phyloP scores from a whole-genome alignment of 495 filamentous ascomycete species.

The Podospora appendiculata region DNA sequence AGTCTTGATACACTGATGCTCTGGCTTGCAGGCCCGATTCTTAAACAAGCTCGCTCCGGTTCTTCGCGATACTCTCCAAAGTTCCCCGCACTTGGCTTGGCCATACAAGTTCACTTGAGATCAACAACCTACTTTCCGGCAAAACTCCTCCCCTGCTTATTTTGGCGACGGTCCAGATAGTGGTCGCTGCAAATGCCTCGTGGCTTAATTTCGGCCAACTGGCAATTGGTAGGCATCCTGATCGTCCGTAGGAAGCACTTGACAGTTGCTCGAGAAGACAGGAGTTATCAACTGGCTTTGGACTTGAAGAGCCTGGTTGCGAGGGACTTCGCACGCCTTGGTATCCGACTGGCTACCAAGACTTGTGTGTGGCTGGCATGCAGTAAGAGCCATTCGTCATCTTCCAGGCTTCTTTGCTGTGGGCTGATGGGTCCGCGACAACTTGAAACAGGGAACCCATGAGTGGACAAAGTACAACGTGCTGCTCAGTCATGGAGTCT shows the following conservation, averaged over 20 bases:
- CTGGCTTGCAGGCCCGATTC: neutral
- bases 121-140: conserved; percentile 13
- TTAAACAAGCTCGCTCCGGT: conserved; percentile 2
- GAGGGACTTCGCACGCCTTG: too few species aligned
- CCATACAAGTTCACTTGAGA: neutral
- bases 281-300: too few species aligned
- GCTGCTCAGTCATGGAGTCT: too few species aligned
- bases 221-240: neutral
- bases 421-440: neutral
- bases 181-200: conserved; percentile 9
- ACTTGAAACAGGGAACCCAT: neutral
- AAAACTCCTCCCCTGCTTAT: conserved; percentile 7
- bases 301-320: too few species aligned
- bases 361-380: too few species aligned
- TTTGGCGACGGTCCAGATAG: conserved; percentile 4
- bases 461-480: neutral
- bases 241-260: too few species aligned
- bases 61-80: conserved; percentile 3
- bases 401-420: neutral
- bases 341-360: too few species aligned
- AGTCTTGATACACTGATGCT: neutral
- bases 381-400: neutral
- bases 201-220: conserved; percentile 7
- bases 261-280: too few species aligned
- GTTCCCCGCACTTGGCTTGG: conserved; percentile 15